phyloP scores from a whole-genome alignment of 768 basidiomycete species.

The Lentinula boryana region DNA sequence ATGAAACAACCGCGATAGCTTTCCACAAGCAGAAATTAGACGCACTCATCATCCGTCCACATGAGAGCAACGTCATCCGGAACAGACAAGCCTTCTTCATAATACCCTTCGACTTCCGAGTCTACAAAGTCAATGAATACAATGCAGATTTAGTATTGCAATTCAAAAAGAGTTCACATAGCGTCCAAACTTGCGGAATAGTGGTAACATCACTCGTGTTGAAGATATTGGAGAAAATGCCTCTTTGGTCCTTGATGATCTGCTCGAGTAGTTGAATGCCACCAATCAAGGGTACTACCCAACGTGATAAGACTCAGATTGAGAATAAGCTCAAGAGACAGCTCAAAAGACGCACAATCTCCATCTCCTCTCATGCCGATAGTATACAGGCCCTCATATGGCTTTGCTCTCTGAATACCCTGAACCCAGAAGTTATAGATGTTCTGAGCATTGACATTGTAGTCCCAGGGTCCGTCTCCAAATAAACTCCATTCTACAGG shows the following conservation, averaged over 20 bases:
- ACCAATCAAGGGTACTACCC: conserved; percentile 46
- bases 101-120: conserved; percentile 63
- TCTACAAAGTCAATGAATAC: conserved; percentile 19
- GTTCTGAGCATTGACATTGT: conserved; percentile 43
- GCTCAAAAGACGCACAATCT: conserved; percentile 19
- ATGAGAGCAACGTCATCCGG: conserved; percentile 61
- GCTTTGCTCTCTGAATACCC: conserved; percentile 51
- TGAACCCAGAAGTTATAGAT: conserved; percentile 60
- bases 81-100: conserved; percentile 54
- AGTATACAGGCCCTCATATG: conserved; percentile 59
- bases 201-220: conserved; percentile 35
- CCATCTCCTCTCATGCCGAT: conserved; percentile 66
- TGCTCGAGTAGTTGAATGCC: conserved; percentile 43
- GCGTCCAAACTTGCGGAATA: conserved; percentile 63
- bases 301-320: background rate
- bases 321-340: background rate
- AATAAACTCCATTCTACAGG: conserved; percentile 60
- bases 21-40: background rate
- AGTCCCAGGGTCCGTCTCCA: conserved; percentile 59
- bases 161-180: conserved; percentile 33
- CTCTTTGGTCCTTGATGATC: conserved; percentile 55
- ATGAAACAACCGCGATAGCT: background rate
- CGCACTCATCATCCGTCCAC: conserved; percentile 69
- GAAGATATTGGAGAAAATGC: conserved; percentile 51
- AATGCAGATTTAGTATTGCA: background rate